Conservation (phyloP, 495 filamentous ascomycete species). For the Delitschia confertaspora region DNA sequence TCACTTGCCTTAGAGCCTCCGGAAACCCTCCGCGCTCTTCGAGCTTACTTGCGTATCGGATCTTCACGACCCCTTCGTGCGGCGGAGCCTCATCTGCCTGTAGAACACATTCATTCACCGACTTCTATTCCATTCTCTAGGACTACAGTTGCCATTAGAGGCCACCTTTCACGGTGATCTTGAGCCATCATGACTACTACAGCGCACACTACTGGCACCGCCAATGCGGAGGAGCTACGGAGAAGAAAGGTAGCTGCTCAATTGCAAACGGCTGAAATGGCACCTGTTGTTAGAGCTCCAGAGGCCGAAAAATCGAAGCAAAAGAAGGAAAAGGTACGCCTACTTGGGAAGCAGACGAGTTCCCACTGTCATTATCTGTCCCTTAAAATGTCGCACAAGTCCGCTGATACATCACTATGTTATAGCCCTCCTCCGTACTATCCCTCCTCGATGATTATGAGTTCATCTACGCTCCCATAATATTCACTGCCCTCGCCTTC, state of each 20-base stretch:
- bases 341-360: background rate
- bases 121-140: too few species aligned
- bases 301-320: constrained; percentile 58
- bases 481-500: constrained; percentile 81
- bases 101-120: too few species aligned
- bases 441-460: constrained; percentile 70
- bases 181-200: constrained; percentile 29
- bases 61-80: background rate
- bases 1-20: too few species aligned
- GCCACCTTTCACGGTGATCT: background rate
- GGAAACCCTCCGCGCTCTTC: too few species aligned
- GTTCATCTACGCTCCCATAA: constrained; percentile 72
- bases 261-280: constrained; percentile 34
- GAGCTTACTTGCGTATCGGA: too few species aligned
- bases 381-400: background rate
- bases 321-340: constrained; percentile 55
- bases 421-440: constrained; percentile 43
- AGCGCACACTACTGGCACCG: constrained; percentile 51
- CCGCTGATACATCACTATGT: constrained; percentile 4
- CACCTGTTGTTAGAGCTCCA: constrained; percentile 31
- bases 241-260: constrained; percentile 63
- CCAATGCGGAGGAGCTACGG: constrained; percentile 55
- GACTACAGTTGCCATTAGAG: too few species aligned
- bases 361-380: background rate
- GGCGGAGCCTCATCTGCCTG: background rate